Evolutionary conservation across 2,329 filamentous ascomycete species (phyloP), one percentile per base, ranked within the genome.

Genomic region (Cladosporium halotolerans): DNA sequence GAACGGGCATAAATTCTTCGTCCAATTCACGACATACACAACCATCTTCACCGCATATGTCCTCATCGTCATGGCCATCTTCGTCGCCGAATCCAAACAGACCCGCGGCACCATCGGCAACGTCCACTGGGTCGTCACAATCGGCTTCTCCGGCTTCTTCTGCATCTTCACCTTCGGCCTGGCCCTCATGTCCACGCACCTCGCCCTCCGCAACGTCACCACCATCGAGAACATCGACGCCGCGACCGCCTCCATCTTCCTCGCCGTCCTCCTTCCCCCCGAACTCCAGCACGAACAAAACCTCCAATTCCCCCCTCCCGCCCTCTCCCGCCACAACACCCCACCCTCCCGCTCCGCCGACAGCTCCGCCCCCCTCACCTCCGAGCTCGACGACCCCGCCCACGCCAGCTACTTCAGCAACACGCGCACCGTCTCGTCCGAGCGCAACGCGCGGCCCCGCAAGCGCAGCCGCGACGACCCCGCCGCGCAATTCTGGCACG

Each of bases 1-100:
- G 68, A 90, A 83, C 1, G 76, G 85, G 2, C 91, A 92, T 74
- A 96, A 96, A 63, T 96, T 89, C 70, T 97, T 99, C 65, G 75
- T 90, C 9, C 93, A 96, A 60, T 96, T 96, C 65, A 83, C 84
- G 13, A 78, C 81, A 41, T 96, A 93, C 67, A 83, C 83, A 1
- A 73, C 81, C 4, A 62, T 89, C 3, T 88, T 85, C 61, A 89
- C 85, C 59, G 69, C 75, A 2, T 79, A 88, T 55, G 71, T 80
- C 9, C 70, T 95, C 46, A 79, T 83, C 18, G 76, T 85, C 0
- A 74, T 83, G 56, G 83, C 82, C 2, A 80, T 85, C 51, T 85
- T 83, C 56, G 69, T 90, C 3, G 77, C 75, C 2, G 77, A 83
- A 48, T 59, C 57, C 32, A 60, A 60, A 23, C 52, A 56, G 11